Evolutionary conservation across 345 rosid species (phyloP), one percentile per base, ranked within the genome.

Genomic region (Gossypium turneri): DNA sequence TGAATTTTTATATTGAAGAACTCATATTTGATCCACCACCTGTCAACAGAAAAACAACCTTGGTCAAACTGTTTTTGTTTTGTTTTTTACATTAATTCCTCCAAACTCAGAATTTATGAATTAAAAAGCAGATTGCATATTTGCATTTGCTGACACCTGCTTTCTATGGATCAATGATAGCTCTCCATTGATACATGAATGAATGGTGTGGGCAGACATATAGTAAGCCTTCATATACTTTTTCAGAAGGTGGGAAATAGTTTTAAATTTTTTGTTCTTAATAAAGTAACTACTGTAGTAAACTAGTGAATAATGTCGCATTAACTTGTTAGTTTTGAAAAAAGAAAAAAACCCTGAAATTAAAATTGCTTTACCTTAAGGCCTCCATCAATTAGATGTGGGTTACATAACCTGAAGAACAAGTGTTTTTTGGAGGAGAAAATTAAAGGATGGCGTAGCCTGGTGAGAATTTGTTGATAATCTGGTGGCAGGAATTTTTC

Each of bases 21-120:
- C 15, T 79, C 79, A 84, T 84, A 84, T 84, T 81, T 79, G 84
- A 22, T 79, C 84, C 84, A 79, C 83, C 82, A 6, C 86, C 84
- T 84, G 86, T 77, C 70, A 56, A 56, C 73, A 58, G 82, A 73
- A 4, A 67, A 81, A 34, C 48, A 70, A 58, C 76, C 16, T 3
- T 55, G 7, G 19, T 41, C 0, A 75, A 61, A 73, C 16, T 62
- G 52, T 24, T 38, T 44, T 61, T 63, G n/a, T 45, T 45, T 45
- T 8, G 10, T 45, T 10, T 3, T 57, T 20, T 7, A 3, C 22
- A 53, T 53, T 15, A 20, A 64, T 6, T 20, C 3, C 12, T 20
- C 9, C 6, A 1, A 3, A 48, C 19, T 16, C 3, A 38, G 7
- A 13, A 15, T 27, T 25, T 38, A 64, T 17, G 24, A 38, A 44